Base-by-base conservation (phyloP, 768 basidiomycete genomes). In the Podaxis sp. region DNA sequence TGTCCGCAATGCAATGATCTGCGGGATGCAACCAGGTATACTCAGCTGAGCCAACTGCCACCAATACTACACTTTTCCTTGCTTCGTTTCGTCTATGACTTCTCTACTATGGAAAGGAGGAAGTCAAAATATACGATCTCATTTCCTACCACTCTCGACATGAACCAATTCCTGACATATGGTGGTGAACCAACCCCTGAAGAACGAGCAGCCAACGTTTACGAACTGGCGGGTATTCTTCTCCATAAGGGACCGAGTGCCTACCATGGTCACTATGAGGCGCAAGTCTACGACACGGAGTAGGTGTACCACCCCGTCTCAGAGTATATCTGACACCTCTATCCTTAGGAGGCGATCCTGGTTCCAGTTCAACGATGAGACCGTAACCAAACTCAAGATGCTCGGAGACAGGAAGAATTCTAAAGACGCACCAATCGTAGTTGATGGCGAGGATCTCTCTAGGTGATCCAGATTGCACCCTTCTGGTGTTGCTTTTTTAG, bases 341-440 rank as follows among this genome's bases (percentile, higher is more conserved):
- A 35, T 59, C 61, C 68, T 46, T 58, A 93, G 90, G 54, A 79
- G 79, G 51, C 72, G 80, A 42, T 79, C 87, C 16, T 98, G 96
- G 95, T 95, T 87, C 69, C 86, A 89, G 62, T 98, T 93, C 73
- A 95, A 96, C 66, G 96, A 98, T 68, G 96, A 98, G 70, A 73
- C 74, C 3, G 92, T 96, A 3, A 86, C 86, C 0, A 82, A 79
- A 65, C 84, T 88, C 58, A 76, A 82, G 52, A 73, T 77, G 27
- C 75, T 87, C 3, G 81, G 81, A 28, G 79, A 83, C 59, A 82
- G 80, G 46, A 62, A 63, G n/a, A 55, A 57, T 53, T 67, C 40
- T 66, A 74, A 69, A 67, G 77, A 63, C 50, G 37, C 35, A 7
- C 14, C 48, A 16, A 59, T 28, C 5, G n/a, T 35, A 2, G 23